phyloP scores from a whole-genome alignment of 1,284 basidiomycete species.

The Sporisorium sorghi region DNA sequence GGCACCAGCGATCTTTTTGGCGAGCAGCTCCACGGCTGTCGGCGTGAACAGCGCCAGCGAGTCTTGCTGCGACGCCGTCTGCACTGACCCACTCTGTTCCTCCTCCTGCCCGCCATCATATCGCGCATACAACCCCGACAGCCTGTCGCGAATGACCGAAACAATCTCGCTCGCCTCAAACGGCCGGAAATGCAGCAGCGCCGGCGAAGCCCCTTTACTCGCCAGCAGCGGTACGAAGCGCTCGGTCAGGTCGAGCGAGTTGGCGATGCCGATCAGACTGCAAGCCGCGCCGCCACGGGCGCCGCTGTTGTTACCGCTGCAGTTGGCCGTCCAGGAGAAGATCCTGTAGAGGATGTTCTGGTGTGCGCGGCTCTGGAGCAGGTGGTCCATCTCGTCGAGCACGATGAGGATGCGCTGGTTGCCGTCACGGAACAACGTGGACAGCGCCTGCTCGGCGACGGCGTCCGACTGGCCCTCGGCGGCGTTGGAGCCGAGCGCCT shows the following conservation, averaged over 20 bases:
- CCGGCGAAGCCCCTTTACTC: slow-evolving; percentile 64
- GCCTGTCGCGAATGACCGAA: slow-evolving; percentile 67
- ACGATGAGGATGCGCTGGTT: slow-evolving; percentile 65
- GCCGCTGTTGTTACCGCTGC: slow-evolving; percentile 11
- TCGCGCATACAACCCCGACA: slow-evolving; percentile 59
- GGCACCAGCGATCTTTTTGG: slow-evolving; percentile 69
- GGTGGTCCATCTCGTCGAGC: slow-evolving; percentile 71
- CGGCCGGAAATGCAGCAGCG: slow-evolving; percentile 70
- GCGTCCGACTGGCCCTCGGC: slow-evolving; percentile 45
- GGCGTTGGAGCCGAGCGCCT: slow-evolving; percentile 52
- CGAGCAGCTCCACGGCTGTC: slow-evolving; percentile 69
- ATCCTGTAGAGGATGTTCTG: slow-evolving; percentile 69
- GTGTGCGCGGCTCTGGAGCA: slow-evolving; percentile 63
- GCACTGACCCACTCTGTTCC: not conserved
- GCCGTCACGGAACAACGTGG: slow-evolving; percentile 38
- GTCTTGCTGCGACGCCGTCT: not conserved
- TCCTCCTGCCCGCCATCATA: slow-evolving; percentile 39
- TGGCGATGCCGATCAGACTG: slow-evolving; percentile 58
- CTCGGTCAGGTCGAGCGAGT: slow-evolving; percentile 67
- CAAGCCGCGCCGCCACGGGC: slow-evolving; percentile 20
- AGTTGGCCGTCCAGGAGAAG: slow-evolving; percentile 60
- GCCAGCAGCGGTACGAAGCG: slow-evolving; percentile 64
- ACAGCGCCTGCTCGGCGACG: slow-evolving; percentile 36
- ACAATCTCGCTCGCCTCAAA: slow-evolving; percentile 69
- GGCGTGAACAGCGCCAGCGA: slow-evolving; percentile 66